Base-by-base conservation (phyloP, 352 stramenopile genomes). In the Bremia lactucae region DNA sequence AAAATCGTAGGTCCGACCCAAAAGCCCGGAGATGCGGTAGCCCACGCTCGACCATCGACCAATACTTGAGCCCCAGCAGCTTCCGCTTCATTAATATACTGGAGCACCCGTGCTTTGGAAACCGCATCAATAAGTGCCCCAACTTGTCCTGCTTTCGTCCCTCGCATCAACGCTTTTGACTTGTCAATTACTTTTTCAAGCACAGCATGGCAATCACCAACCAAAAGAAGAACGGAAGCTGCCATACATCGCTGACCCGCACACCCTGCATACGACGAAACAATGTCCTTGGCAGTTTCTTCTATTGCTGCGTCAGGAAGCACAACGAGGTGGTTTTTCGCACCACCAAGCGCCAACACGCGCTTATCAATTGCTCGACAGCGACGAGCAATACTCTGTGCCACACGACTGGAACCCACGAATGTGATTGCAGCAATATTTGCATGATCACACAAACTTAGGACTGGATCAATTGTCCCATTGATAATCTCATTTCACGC, bases 241-340 rank as follows among this genome's bases (percentile, higher is more conserved):
- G 95, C 95, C 94, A 98, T 98, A 60, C 94, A 98, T 24, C 77
- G 68, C 56, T 99, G 95, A 19, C 96, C 96, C 10, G 90, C 90
- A 56, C 93, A 98, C 2, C 95, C 95, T 5, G 92, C 90, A 65
- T 96, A 98, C 22, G 81, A 96, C 9, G 95, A 92, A 2, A 97
- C 87, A 33, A 98, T 97, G 56, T 98, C 94, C 21, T 86, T 86
- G 11, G 93, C 72, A 9, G 96, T 80, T 38, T 89, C 76, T 1
- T 97, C 89, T 6, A 81, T 38, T 41, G 98, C 82, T 19, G 92
- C 96, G 61, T 98, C 94, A 0, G 86, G 83, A 38, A 98, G 60
- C 0, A 93, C 93, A 21, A 98, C 81, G 2, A 98, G 62, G 68
- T 98, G 96, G 68, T 99, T 98, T 74, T 99, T 98, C 2, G 96